Evolutionary conservation across 2,329 filamentous ascomycete species (phyloP).

Genomic region (Rutstroemia sp.): DNA sequence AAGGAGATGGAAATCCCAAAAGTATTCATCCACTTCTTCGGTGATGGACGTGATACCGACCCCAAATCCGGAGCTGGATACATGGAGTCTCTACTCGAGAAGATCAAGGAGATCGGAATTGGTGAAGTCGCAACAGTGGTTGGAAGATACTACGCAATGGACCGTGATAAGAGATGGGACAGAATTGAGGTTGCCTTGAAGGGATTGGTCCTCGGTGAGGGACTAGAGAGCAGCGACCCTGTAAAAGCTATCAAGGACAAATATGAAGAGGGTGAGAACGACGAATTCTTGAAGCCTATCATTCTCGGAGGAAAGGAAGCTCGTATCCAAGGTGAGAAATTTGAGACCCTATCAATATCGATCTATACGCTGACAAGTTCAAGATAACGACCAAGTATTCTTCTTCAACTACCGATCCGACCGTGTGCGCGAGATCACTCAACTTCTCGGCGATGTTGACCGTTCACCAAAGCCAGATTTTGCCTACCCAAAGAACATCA

Average conservation of each 20-base stretch:
- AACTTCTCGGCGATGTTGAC: constrained; percentile 87
- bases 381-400: constrained; percentile 89
- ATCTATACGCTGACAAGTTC: background rate
- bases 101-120: constrained; percentile 73
- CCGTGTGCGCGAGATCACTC: constrained; percentile 91
- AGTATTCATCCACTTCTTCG: constrained; percentile 98
- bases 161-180: constrained; percentile 99
- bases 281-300: constrained; percentile 98
- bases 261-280: constrained; percentile 82
- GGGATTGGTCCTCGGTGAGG: constrained; percentile 74
- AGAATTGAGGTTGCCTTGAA: constrained; percentile 84
- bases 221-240: constrained; percentile 77
- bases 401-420: constrained; percentile 99
- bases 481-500: constrained; percentile 81
- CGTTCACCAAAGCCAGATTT: constrained; percentile 87
- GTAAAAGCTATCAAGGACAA: constrained; percentile 80
- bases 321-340: constrained; percentile 67
- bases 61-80: constrained; percentile 88
- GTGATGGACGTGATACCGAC: constrained; percentile 94
- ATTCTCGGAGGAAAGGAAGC: constrained; percentile 81
- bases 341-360: background rate
- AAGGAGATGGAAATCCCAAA: constrained; percentile 82
- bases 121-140: constrained; percentile 90
- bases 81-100: constrained; percentile 77
- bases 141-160: constrained; percentile 97